Conservation (phyloP, 2,329 filamentous ascomycete genomes). For the Capronia coronata region DNA sequence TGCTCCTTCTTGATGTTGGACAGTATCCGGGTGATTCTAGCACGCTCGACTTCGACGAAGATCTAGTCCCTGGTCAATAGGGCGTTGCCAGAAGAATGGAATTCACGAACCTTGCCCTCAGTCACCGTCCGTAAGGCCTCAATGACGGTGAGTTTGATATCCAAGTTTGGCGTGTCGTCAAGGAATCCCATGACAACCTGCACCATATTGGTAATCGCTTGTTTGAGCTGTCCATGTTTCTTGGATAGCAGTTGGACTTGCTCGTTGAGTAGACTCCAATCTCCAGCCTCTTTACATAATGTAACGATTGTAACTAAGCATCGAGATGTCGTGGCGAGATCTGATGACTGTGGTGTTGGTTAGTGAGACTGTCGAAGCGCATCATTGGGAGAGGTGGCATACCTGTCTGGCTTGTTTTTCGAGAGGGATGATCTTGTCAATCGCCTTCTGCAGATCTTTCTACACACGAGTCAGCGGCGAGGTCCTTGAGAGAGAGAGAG, state of each 20-base stretch:
- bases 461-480: conserved; percentile 29
- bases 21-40: conserved; percentile 86
- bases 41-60: conserved; percentile 97
- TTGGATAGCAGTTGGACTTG: conserved; percentile 93
- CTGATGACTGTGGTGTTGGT: conserved; percentile 62
- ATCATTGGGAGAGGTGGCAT: conserved; percentile 27
- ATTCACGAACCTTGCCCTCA: conserved; percentile 69
- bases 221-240: conserved; percentile 99
- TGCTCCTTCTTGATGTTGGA: conserved; percentile 97
- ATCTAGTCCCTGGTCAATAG: conserved; percentile 53
- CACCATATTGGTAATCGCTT: conserved; percentile 98
- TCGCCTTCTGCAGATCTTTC: conserved; percentile 70
- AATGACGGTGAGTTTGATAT: conserved; percentile 87
- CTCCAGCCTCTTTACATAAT: conserved; percentile 83
- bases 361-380: conserved; percentile 9
- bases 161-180: conserved; percentile 73
- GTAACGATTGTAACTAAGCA: conserved; percentile 83
- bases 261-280: conserved; percentile 94
- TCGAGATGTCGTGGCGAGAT: conserved; percentile 89
- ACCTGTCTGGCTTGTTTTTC: conserved; percentile 99
- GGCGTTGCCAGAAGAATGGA: not conserved
- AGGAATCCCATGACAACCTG: conserved; percentile 91
- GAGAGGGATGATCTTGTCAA: conserved; percentile 84
- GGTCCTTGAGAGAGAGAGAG: too few relatives aligned
- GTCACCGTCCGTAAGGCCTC: conserved; percentile 94